Conservation (phyloP, 371 early-diverging fungal genomes). For the Haplosporangium sp. region DNA sequence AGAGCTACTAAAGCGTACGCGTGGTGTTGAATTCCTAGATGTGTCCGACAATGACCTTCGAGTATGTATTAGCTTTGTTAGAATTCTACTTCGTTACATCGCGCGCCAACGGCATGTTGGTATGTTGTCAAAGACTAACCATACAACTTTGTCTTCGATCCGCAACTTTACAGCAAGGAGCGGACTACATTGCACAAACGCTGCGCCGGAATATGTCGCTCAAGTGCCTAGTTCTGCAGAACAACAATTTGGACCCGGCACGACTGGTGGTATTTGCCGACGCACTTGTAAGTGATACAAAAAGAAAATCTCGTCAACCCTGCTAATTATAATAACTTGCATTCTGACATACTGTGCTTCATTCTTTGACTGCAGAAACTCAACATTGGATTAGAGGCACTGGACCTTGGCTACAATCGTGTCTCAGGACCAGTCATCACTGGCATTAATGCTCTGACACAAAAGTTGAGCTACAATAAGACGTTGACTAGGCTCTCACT, state of each 20-base stretch:
- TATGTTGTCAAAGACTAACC: too few species aligned
- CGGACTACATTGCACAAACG: constrained; percentile 73
- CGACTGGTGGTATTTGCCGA: constrained; percentile 67
- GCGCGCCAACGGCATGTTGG: neutral
- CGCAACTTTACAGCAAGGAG: constrained; percentile 57
- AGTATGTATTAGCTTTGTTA: constrained; percentile 25
- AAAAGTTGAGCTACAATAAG: constrained; percentile 73
- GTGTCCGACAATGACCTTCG: constrained; percentile 67
- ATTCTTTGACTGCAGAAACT: constrained; percentile 29
- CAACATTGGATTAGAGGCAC: constrained; percentile 46
- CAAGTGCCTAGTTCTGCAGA: constrained; percentile 58
- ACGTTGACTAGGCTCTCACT: constrained; percentile 71
- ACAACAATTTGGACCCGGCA: constrained; percentile 69
- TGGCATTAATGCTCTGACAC: constrained; percentile 65
- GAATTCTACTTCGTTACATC: neutral
- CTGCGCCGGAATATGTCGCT: constrained; percentile 68
- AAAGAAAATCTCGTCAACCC: too few species aligned
- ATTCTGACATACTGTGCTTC: neutral
- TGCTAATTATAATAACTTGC: neutral
- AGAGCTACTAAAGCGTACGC: constrained; percentile 41
- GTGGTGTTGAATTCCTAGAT: constrained; percentile 62
- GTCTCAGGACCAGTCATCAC: constrained; percentile 33
- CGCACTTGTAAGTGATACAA: constrained; percentile 62
- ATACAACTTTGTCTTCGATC: too few species aligned
- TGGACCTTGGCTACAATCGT: constrained; percentile 47